Base-by-base conservation (phyloP, 106 monocot genomes). In the Agapanthus africanus region DNA sequence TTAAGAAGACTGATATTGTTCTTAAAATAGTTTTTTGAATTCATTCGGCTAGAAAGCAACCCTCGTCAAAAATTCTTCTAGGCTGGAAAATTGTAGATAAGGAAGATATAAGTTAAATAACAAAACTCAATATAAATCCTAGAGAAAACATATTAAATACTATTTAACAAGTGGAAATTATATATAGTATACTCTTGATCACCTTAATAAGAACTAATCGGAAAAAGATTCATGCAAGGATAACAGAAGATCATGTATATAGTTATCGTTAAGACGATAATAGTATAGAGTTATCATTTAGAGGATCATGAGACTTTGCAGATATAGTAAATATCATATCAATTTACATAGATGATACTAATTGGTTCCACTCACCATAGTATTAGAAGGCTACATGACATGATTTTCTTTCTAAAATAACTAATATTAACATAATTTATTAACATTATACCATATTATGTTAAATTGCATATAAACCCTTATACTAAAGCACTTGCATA, bases 261-360 rank as follows among this genome's bases (percentile, higher is more conserved):
- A 22, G 9, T 52, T 22, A 23, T 52, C 3, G n/a, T 22, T 23
- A 23, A 22, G 56, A 56, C 28, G 13, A 22, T 9, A 10, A n/a
- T n/a, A n/a, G n/a, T n/a, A n/a, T n/a, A n/a, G n/a, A n/a, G n/a
- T n/a, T n/a, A n/a, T n/a, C n/a, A n/a, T n/a, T n/a, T n/a, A n/a
- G n/a, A n/a, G n/a, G n/a, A n/a, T n/a, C n/a, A n/a, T n/a, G n/a
- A n/a, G n/a, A n/a, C n/a, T n/a, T n/a, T n/a, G n/a, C n/a, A n/a
- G n/a, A n/a, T n/a, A n/a, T n/a, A n/a, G n/a, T n/a, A 56, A 10
- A 30, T 0, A 56, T 21, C 52, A 56, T 56, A 56, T 56, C 56
- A 56, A 13, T 27, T 56, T 56, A 56, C 56, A 56, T 60, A 60
- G 60, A 60, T 35, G 18, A 32, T 33, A 60, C 31, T 54, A 54